phyloP scores from a whole-genome alignment of 2,329 filamentous ascomycete species.

The Dactylellina leptospora region DNA sequence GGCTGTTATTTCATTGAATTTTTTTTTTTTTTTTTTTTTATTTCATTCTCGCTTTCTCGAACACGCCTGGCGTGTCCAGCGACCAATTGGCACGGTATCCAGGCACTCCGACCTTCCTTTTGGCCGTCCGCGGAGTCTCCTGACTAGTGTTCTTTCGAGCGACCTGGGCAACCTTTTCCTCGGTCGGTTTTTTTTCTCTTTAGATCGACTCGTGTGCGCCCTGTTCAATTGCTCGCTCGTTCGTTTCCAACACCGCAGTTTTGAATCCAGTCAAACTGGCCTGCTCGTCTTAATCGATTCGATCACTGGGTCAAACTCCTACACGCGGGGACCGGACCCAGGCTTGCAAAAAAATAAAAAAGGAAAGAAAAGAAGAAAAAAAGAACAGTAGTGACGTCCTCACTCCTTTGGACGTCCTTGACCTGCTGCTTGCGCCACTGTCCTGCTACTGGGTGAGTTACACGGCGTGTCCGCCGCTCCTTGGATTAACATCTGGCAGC shows the following conservation, averaged over 20 bases:
- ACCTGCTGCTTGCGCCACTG: slow-evolving; percentile 3
- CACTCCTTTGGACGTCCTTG: slow-evolving; percentile 1
- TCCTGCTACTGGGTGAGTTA: slow-evolving; percentile 19
- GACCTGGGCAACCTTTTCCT: slow-evolving; percentile 4
- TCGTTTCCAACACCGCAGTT: slow-evolving; percentile 28
- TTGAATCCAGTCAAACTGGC: slow-evolving; percentile 4
- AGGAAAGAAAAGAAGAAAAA: background rate
- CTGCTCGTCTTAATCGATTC: background rate
- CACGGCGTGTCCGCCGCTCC: no score
- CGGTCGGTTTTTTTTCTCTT: slow-evolving; percentile 33
- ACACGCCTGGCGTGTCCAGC: slow-evolving; percentile 17
- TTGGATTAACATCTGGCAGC: no score
- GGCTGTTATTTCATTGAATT: background rate
- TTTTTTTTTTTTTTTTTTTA: slow-evolving; percentile 1
- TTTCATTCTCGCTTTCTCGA: slow-evolving; percentile 1
- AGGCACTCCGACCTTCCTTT: slow-evolving; percentile 19
- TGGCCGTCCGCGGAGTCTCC: slow-evolving; percentile 23
- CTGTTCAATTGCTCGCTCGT: no score
- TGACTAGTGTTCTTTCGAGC: slow-evolving; percentile 23
- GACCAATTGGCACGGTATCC: slow-evolving; percentile 12
- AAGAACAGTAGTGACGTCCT: background rate
- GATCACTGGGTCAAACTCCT: slow-evolving; percentile 13
- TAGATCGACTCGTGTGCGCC: slow-evolving; percentile 47
- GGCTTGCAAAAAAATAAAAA: background rate
- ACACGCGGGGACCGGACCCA: slow-evolving; percentile 6